phyloP scores from a whole-genome alignment of 177 flowering plant species.

The Vitis hybrid region DNA sequence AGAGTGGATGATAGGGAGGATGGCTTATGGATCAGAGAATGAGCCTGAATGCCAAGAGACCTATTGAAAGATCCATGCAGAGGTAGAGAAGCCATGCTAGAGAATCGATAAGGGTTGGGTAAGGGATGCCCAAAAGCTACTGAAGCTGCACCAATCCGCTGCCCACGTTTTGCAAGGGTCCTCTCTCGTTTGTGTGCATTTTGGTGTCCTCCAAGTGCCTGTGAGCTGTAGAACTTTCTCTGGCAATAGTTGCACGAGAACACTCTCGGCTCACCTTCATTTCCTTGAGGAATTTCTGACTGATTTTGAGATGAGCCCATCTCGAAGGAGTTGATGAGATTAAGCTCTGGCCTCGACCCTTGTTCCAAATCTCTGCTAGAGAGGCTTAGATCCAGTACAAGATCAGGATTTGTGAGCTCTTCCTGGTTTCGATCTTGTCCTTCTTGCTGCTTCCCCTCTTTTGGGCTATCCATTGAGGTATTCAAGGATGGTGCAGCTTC shows the following conservation, averaged over 20 bases:
- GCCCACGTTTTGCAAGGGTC: constrained; percentile 37
- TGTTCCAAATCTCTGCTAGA: constrained; percentile 12
- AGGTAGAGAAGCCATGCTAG: constrained; percentile 40
- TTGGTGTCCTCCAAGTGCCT: constrained; percentile 56
- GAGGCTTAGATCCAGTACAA: constrained; percentile 31
- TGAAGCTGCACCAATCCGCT: constrained; percentile 3
- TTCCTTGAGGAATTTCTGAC: constrained; percentile 1
- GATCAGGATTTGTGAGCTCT: neutral
- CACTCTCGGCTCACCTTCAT: constrained; percentile 32
- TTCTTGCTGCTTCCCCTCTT: constrained; percentile 1
- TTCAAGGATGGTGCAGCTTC: constrained; percentile 3
- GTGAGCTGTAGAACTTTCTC: constrained; percentile 50
- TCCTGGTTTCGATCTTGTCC: neutral
- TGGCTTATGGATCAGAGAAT: constrained; percentile 43
- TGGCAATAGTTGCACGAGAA: constrained; percentile 53
- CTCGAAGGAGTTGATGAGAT: constrained; percentile 27
- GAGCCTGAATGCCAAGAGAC: constrained; percentile 45
- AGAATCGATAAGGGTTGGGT: neutral
- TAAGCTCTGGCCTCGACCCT: constrained; percentile 24
- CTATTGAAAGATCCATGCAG: constrained; percentile 32
- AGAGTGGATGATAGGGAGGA: constrained; percentile 5
- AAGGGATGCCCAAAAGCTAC: neutral
- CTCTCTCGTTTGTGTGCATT: constrained; percentile 52
- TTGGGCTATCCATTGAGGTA: neutral
- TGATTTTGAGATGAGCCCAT: constrained; percentile 5